These are phyloP conservation scores for Volvariella volvacea DNA, from an alignment of 1,284 basidiomycete genomes.

Conservation along the genomic window DNA sequence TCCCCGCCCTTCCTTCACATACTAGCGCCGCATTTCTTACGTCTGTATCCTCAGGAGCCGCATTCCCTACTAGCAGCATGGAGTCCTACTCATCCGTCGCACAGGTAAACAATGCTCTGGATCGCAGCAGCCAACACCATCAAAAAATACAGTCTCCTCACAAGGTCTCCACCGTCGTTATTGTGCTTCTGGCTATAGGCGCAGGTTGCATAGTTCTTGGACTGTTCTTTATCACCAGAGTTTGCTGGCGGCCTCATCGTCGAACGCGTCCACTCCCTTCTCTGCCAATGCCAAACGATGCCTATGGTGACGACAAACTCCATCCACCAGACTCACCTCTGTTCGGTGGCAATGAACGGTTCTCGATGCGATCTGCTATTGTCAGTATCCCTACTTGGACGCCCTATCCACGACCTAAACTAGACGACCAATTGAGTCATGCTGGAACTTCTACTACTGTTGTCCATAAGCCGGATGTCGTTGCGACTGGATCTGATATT, in stretches of 20 bases:
- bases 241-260: conserved; percentile 41
- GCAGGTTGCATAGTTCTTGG: conserved; percentile 48
- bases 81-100: neutral
- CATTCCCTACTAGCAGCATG: neutral
- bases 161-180: conserved; percentile 24
- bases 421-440: neutral
- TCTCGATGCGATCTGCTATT: conserved; percentile 39
- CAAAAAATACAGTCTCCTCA: neutral
- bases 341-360: conserved; percentile 66
- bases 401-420: conserved; percentile 43
- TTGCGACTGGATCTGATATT: neutral
- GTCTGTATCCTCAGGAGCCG: neutral
- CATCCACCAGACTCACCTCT: conserved; percentile 58
- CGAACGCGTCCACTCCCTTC: conserved; percentile 55
- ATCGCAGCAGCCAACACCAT: neutral
- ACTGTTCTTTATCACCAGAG: conserved; percentile 41
- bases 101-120: neutral
- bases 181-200: conserved; percentile 55
- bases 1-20: neutral
- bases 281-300: conserved; percentile 58
- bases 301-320: conserved; percentile 33
- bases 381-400: conserved; percentile 53
- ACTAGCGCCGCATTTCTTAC: neutral
- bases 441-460: neutral
- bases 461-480: neutral